Evolutionary conservation across 768 basidiomycete species (phyloP).

Genomic region (Termitomyces sp.): DNA sequence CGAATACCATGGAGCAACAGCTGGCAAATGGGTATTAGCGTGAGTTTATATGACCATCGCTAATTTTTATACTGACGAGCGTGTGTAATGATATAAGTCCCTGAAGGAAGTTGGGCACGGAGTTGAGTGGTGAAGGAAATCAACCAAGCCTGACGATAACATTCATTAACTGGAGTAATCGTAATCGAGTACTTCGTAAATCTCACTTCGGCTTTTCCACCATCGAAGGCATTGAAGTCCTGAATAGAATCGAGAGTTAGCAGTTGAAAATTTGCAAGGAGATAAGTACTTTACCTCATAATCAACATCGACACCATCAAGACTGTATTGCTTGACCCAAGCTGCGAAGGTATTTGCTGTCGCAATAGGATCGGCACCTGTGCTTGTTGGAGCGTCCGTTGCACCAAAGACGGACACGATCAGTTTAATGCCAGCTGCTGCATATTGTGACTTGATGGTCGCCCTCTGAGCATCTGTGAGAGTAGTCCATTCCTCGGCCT

Average conservation of each 20-base stretch:
- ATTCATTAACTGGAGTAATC: neutral
- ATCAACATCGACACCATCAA: constrained; percentile 76
- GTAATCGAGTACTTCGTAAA: neutral
- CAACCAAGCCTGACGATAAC: constrained; percentile 41
- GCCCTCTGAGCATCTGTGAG: constrained; percentile 43
- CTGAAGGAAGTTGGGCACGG: constrained; percentile 43
- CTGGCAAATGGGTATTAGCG: constrained; percentile 17
- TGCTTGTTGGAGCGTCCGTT: constrained; percentile 52
- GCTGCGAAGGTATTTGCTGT: constrained; percentile 64
- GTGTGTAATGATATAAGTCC: constrained; percentile 50
- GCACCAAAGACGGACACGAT: constrained; percentile 67
- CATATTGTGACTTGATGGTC: constrained; percentile 50
- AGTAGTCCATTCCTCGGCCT: constrained; percentile 52
- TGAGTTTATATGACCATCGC: neutral
- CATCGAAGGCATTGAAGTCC: constrained; percentile 62
- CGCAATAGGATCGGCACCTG: constrained; percentile 54
- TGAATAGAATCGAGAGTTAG: constrained; percentile 16
- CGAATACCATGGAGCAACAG: constrained; percentile 45
- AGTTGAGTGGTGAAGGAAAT: constrained; percentile 51
- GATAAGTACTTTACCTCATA: constrained; percentile 49
- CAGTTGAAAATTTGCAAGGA: neutral
- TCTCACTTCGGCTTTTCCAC: constrained; percentile 47
- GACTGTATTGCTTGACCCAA: constrained; percentile 55
- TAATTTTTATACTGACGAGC: constrained; percentile 39
- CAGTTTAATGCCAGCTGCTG: constrained; percentile 54